A percentile compares a stretch with the other conserved stretches of the same genome.
These are phyloP conservation scores for Draba incana DNA, from an alignment of 345 rosid genomes.

Conservation along the genomic window DNA sequence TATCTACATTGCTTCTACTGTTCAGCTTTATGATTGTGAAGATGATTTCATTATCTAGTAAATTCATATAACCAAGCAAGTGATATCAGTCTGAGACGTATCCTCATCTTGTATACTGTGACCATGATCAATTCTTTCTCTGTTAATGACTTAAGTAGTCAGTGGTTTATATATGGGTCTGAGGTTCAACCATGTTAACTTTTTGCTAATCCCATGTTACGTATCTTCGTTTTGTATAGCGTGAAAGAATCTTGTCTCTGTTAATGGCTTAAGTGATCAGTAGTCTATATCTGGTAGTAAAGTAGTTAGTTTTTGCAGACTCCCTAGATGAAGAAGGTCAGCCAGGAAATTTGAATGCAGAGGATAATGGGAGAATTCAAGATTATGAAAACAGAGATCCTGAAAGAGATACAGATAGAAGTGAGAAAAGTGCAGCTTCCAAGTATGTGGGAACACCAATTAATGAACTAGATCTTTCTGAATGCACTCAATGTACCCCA, in stretches of 20 bases:
- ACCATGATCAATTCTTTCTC: constrained; percentile 10
- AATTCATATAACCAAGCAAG: not conserved
- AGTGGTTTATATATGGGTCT: constrained; percentile 20
- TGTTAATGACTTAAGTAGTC: constrained; percentile 3
- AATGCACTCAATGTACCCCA: constrained; percentile 91
- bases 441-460: constrained; percentile 78
- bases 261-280: constrained; percentile 12
- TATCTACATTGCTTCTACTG: constrained; percentile 3
- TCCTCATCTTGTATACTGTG: constrained; percentile 3
- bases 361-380: constrained; percentile 61
- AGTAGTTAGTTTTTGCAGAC: constrained; percentile 51
- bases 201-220: constrained; percentile 16
- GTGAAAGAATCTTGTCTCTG: constrained; percentile 13
- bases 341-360: constrained; percentile 60
- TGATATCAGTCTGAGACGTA: constrained; percentile 12
- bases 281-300: constrained; percentile 19
- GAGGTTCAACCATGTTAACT: not conserved
- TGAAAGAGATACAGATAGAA: constrained; percentile 73
- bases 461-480: constrained; percentile 94
- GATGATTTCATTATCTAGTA: not conserved
- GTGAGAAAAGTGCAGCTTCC: constrained; percentile 57
- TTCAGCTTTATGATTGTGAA: constrained; percentile 14
- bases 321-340: constrained; percentile 60
- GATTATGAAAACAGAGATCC: constrained; percentile 60
- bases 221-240: not conserved